Evolutionary conservation across 495 filamentous ascomycete genomes (phyloP).

Genomic region (Astrocystis sublimbata): DNA sequence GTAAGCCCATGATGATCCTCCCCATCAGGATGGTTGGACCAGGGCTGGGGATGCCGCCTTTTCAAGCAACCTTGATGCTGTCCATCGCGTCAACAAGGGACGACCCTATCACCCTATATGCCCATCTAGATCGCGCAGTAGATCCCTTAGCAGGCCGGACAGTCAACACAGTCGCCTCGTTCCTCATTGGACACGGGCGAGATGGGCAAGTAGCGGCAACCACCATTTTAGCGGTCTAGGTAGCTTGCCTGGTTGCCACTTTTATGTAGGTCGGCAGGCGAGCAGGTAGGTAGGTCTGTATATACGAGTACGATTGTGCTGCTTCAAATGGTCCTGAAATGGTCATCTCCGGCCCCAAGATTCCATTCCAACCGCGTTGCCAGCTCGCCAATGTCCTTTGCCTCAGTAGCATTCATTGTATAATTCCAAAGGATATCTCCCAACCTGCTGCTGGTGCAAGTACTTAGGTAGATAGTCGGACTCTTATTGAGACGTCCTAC

Average conservation of each 20-base stretch:
- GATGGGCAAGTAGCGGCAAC: background rate
- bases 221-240: background rate
- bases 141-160: too few species aligned
- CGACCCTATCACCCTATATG: background rate
- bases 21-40: conserved; percentile 14
- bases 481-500: too few species aligned
- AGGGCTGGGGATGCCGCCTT: too few species aligned
- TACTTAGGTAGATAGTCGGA: too few species aligned
- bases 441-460: too few species aligned
- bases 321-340: background rate
- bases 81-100: conserved; percentile 7
- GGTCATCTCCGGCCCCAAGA: background rate
- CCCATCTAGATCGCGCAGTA: too few species aligned
- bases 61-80: conserved; percentile 1
- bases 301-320: background rate
- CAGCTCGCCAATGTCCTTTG: background rate
- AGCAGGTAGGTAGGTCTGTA: background rate
- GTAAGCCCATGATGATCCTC: conserved; percentile 13
- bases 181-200: conserved; percentile 5
- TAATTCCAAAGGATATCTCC: background rate
- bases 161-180: too few species aligned
- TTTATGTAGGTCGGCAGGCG: too few species aligned
- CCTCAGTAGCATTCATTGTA: background rate
- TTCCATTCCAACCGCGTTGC: too few species aligned
- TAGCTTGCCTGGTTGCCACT: background rate